Evolutionary conservation across 345 rosid species (phyloP).

Genomic region (Rhizophora apiculata): DNA sequence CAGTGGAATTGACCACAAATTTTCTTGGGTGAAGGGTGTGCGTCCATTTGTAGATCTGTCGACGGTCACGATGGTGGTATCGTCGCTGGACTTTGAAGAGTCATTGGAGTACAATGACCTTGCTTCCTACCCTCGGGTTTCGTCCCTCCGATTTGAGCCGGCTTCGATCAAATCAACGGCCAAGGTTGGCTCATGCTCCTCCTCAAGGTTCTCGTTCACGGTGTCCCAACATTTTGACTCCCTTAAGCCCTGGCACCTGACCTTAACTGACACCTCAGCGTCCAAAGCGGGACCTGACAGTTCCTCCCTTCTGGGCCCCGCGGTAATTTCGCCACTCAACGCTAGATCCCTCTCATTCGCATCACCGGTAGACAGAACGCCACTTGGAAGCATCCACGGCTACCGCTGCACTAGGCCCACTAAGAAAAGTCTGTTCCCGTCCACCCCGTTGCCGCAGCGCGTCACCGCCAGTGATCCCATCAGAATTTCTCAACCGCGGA

Average conservation of each 20-base stretch:
- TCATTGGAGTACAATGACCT: conserved; percentile 61
- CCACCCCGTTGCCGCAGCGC: conserved; percentile 78
- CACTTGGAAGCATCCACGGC: conserved; percentile 39
- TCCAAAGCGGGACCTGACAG: conserved; percentile 44
- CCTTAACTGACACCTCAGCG: conserved; percentile 57
- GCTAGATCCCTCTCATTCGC: conserved; percentile 74
- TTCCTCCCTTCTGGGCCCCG: conserved; percentile 44
- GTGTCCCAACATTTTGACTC: conserved; percentile 85
- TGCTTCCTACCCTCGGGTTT: conserved; percentile 52
- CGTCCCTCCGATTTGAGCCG: conserved; percentile 76
- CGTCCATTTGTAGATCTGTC: conserved; percentile 88
- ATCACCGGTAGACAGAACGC: conserved; percentile 66
- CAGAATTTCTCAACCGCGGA: conserved; percentile 33
- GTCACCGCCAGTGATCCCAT: conserved; percentile 23
- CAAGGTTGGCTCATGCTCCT: conserved; percentile 71
- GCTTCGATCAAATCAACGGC: conserved; percentile 58
- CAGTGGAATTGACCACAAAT: not conserved
- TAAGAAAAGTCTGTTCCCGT: conserved; percentile 61
- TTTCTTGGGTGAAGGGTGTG: conserved; percentile 54
- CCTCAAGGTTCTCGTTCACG: conserved; percentile 89
- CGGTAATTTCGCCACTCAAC: conserved; percentile 60
- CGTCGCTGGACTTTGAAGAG: conserved; percentile 72
- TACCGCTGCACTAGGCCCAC: conserved; percentile 6
- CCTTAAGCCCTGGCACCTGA: conserved; percentile 91
- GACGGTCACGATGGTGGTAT: conserved; percentile 54